A percentile compares a stretch with the other conserved stretches of the same genome.
Conservation (phyloP, 257 asterid species). For the Fraxinus anomala region DNA sequence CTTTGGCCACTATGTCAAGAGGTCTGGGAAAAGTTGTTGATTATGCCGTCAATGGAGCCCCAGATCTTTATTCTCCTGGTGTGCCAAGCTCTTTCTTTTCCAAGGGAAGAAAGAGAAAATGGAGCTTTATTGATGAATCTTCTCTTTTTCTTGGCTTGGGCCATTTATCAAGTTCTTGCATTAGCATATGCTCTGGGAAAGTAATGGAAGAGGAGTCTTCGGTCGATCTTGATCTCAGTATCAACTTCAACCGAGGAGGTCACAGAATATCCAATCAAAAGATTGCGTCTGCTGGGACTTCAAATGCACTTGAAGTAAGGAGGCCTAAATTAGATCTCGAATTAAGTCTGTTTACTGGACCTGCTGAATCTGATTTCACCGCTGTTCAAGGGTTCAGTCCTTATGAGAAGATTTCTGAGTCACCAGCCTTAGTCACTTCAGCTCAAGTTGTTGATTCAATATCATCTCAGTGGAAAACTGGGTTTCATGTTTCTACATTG, state of each 20-base stretch:
- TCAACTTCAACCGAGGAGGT: constrained; percentile 35
- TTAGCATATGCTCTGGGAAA: constrained; percentile 25
- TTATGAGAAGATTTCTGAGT: constrained; percentile 26
- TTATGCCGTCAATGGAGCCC: constrained; percentile 23
- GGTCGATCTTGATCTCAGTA: constrained; percentile 46
- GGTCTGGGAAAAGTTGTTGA: constrained; percentile 32
- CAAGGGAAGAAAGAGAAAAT: constrained; percentile 35
- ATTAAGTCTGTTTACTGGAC: constrained; percentile 54
- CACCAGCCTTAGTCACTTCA: constrained; percentile 26
- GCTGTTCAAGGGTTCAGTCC: constrained; percentile 37
- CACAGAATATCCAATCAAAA: constrained; percentile 15
- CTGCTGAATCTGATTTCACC: constrained; percentile 52
- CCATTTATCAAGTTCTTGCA: constrained; percentile 27
- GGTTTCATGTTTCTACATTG: constrained; percentile 42
- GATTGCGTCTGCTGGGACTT: constrained; percentile 24
- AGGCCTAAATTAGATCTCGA: constrained; percentile 56
- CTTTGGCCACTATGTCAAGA: constrained; percentile 32
- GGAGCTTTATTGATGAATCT: constrained; percentile 25
- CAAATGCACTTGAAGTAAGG: constrained; percentile 22
- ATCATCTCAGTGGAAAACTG: constrained; percentile 55
- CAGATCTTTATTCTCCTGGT: constrained; percentile 31
- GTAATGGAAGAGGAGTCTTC: constrained; percentile 46
- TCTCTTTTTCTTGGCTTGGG: constrained; percentile 32
- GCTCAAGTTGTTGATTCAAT: constrained; percentile 52
- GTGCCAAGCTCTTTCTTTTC: constrained; percentile 12